Evolutionary conservation across 805 yeast species (phyloP).

Genomic region (Lachancea kluyveri): DNA sequence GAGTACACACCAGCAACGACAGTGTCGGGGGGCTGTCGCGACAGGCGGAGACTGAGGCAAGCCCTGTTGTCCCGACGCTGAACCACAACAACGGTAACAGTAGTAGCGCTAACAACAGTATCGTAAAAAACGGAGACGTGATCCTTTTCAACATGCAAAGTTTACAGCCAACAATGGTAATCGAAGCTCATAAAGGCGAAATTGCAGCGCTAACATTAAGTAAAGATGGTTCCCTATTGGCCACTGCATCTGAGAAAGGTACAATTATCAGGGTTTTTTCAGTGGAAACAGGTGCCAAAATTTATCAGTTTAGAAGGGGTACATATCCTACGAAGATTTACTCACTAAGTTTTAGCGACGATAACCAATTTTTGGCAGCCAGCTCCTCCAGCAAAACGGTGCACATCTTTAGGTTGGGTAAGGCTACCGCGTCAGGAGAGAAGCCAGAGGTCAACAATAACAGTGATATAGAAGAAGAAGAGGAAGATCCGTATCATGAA

Average conservation of each 20-base stretch:
- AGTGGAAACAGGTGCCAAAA: conserved; percentile 53
- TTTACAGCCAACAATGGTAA: conserved; percentile 58
- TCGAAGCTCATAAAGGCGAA: conserved; percentile 69
- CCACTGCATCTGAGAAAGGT: conserved; percentile 74
- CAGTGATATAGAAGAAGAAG: conserved; percentile 34
- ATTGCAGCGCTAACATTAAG: conserved; percentile 60
- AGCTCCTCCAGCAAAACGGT: conserved; percentile 88
- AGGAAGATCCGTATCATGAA: conserved; percentile 24
- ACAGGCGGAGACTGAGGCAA: not conserved
- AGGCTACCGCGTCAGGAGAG: conserved; percentile 6
- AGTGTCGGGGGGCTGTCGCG: not conserved
- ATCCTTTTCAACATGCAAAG: conserved; percentile 57
- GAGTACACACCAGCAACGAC: not conserved
- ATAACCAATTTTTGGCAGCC: conserved; percentile 69
- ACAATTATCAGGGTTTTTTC: conserved; percentile 68
- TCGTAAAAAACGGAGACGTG: conserved; percentile 51
- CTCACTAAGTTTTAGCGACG: conserved; percentile 68
- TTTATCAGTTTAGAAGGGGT: conserved; percentile 72
- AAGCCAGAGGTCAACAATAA: conserved; percentile 12
- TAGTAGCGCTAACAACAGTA: conserved; percentile 9
- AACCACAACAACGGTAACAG: conserved; percentile 8
- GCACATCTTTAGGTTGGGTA: conserved; percentile 72
- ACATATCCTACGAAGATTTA: conserved; percentile 77
- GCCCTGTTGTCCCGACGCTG: conserved; percentile 1
- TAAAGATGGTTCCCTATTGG: conserved; percentile 57